Evolutionary conservation across 2,329 filamentous ascomycete species (phyloP).

Genomic region (Epichloe bromicola): DNA sequence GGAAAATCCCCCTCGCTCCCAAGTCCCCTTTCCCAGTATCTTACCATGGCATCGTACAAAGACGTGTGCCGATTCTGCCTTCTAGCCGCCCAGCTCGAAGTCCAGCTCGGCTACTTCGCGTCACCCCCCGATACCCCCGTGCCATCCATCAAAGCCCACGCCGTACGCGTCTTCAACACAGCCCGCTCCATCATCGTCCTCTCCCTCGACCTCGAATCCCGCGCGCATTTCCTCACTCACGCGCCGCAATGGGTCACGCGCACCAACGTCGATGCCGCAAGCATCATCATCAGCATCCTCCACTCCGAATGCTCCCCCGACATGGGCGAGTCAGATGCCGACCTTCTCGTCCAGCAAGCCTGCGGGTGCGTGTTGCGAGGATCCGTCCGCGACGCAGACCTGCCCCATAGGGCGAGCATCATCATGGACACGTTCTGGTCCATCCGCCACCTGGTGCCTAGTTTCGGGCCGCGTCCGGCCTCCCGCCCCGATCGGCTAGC

Average conservation of each 20-base stretch:
- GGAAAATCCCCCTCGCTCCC: too few species aligned
- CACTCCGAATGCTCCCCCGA: slow-evolving; percentile 30
- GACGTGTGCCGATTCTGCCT: slow-evolving; percentile 36
- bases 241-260: slow-evolving; percentile 37
- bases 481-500: slow-evolving; percentile 33
- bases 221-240: slow-evolving; percentile 29
- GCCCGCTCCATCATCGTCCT: slow-evolving; percentile 31
- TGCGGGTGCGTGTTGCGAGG: slow-evolving; percentile 27
- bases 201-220: slow-evolving; percentile 29
- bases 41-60: slow-evolving; percentile 9
- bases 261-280: slow-evolving; percentile 30
- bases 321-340: slow-evolving; percentile 16
- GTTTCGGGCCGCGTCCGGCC: slow-evolving; percentile 26
- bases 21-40: too few species aligned
- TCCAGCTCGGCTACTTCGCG: slow-evolving; percentile 40
- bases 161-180: slow-evolving; percentile 35
- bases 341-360: slow-evolving; percentile 18
- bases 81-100: slow-evolving; percentile 36
- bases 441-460: slow-evolving; percentile 23
- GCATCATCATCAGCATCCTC: slow-evolving; percentile 32
- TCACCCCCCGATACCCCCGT: slow-evolving; percentile 22
- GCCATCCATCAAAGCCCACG: slow-evolving; percentile 27
- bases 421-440: slow-evolving; percentile 39
- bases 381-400: slow-evolving; percentile 35
- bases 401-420: slow-evolving; percentile 30